Base-by-base conservation (phyloP, 345 rosid genomes). In the Rhodamnia rubescens region DNA sequence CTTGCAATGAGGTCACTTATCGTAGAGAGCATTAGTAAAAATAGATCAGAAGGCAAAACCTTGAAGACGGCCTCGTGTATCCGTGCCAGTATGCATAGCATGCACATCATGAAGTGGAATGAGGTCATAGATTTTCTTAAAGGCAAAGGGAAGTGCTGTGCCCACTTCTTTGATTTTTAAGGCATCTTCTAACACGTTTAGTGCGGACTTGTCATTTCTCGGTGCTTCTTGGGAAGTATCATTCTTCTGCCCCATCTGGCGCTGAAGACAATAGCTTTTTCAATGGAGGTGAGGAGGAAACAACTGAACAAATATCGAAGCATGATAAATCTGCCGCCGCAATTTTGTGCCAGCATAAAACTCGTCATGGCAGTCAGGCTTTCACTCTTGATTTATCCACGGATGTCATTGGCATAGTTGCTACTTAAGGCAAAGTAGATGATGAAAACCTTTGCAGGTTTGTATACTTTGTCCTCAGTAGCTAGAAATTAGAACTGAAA, bases 371-470 rank as follows among this genome's bases (percentile, higher is more conserved):
- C 20, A 29, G 90, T 2, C 92, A 88, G 74, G 92, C 91, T 88
- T 89, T 91, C 80, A 24, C 24, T 57, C 84, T 88, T 84, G 47
- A 84, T 26, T 52, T 89, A 64, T 87, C 90, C 29, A 92, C 91
- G 89, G 96, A 93, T 85, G 91, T 95, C 0, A 83, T 96, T 49
- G 99, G 98, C 36, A 47, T 91, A 87, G 98, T 97, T 86, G 98
- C 97, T 44, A 92, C 92, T 20, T 98, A 95, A 58, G 98, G 96
- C 85, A 93, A 90, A 85, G 94, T 96, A 82, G 92, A 88, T 81
- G 96, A 96, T 88, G 94, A 90, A 82, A 94, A 92, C 84, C 94
- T 97, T 83, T 92, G 93, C 93, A 91, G 94, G 98, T 94, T 80
- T 85, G 94, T 90, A 85, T 82, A 85, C 54, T 84, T 86, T 57